Conservation (phyloP, 257 asterid genomes). For the Capsicum pubescens region DNA sequence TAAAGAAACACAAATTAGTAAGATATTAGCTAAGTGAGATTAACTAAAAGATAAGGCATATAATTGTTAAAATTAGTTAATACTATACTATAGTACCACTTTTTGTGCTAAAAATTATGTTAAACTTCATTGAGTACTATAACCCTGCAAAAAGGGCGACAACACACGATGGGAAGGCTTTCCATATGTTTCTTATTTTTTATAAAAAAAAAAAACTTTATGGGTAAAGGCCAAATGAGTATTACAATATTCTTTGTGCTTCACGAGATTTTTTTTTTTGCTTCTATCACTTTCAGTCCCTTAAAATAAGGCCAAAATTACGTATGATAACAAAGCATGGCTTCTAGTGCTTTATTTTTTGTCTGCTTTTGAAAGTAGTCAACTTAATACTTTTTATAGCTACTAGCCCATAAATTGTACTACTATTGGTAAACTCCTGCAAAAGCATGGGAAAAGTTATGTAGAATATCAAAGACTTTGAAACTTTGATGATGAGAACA, state of each 20-base stretch:
- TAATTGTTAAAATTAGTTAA: too few relatives aligned
- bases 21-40: too few relatives aligned
- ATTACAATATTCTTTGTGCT: slow-evolving; percentile 33
- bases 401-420: slow-evolving; percentile 22
- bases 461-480: background rate
- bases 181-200: slow-evolving; percentile 22
- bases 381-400: slow-evolving; percentile 33
- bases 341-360: slow-evolving; percentile 35
- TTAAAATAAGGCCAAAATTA: slow-evolving; percentile 34
- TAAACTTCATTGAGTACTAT: slow-evolving; percentile 27
- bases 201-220: slow-evolving; percentile 18
- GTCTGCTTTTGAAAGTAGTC: slow-evolving; percentile 43
- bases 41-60: too few relatives aligned
- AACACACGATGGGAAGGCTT: slow-evolving; percentile 38
- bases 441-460: slow-evolving; percentile 5
- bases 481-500: slow-evolving; percentile 27
- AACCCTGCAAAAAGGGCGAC: slow-evolving; percentile 49
- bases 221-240: background rate
- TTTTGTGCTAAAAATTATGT: too few relatives aligned
- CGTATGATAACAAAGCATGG: slow-evolving; percentile 26
- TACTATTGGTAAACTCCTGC: slow-evolving; percentile 3
- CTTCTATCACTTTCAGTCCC: slow-evolving; percentile 44
- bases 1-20: too few relatives aligned
- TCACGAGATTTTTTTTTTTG: slow-evolving; percentile 40
- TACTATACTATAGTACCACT: too few relatives aligned